phyloP scores from a whole-genome alignment of 768 basidiomycete species.

The Hygrophorus russula region DNA sequence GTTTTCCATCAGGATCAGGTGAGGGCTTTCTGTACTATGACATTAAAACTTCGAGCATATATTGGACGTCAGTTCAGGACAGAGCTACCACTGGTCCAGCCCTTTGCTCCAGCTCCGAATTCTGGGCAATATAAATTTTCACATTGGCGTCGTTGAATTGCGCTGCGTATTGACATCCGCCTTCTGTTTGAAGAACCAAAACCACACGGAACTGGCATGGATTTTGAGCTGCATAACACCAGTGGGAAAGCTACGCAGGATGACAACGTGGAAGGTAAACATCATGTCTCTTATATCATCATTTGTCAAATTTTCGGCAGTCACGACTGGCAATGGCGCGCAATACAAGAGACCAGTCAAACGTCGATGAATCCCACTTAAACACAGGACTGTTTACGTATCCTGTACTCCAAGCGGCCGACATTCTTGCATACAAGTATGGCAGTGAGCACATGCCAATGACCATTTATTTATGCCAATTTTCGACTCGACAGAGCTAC shows the following conservation, averaged over 20 bases:
- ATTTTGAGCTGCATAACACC: constrained; percentile 78
- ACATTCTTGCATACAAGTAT: constrained; percentile 79
- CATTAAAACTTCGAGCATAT: too few relatives aligned
- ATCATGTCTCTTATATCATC: background rate
- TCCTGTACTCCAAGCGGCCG: constrained; percentile 88
- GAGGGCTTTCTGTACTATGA: constrained; percentile 13
- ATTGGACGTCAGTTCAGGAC: too few relatives aligned
- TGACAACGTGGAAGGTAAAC: constrained; percentile 95
- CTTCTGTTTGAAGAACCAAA: constrained; percentile 44
- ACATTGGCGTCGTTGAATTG: background rate
- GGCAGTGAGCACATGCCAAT: constrained; percentile 8
- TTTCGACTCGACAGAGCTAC: constrained; percentile 51
- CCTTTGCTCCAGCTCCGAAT: background rate
- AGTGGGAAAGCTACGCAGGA: constrained; percentile 70
- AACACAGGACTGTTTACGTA: constrained; percentile 86
- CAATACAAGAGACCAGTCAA: constrained; percentile 64
- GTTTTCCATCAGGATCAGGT: constrained; percentile 90
- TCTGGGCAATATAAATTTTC: too few relatives aligned
- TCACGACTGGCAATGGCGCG: constrained; percentile 63
- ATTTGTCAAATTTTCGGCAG: constrained; percentile 26
- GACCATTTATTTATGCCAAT: background rate
- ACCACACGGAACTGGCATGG: constrained; percentile 87
- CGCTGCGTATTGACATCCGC: background rate
- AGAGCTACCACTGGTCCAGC: too few relatives aligned
- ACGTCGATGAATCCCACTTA: constrained; percentile 72